Conservation (phyloP, 1,284 basidiomycete species). For the Ganoderma meredithae region DNA sequence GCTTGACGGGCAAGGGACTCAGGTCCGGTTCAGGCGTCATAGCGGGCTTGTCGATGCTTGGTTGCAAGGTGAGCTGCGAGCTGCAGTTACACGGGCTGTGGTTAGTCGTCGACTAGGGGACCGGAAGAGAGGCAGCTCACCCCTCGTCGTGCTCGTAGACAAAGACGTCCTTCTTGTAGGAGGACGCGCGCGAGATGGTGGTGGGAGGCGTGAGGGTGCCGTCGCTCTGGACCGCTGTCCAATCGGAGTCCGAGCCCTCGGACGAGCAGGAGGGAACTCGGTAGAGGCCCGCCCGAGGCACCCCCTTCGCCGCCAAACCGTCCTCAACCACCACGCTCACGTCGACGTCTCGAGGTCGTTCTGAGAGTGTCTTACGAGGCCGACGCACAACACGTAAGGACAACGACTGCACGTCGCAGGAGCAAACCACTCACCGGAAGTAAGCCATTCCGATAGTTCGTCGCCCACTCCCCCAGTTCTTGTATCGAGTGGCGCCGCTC, state of each 20-base stretch:
- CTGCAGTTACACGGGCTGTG: background rate
- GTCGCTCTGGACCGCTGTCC: conserved; percentile 1
- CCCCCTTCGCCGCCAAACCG: background rate
- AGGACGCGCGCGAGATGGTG: background rate
- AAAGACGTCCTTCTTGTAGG: background rate
- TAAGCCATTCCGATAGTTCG: background rate
- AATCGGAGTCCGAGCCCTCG: conserved; percentile 5
- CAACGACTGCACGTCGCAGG: background rate
- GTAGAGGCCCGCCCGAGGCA: background rate
- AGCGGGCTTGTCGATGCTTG: background rate
- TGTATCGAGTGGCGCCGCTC: conserved; percentile 2
- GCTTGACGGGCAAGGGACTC: background rate
- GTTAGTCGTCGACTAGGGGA: background rate
- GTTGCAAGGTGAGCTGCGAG: background rate
- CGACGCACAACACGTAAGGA: background rate
- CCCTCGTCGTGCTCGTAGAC: background rate
- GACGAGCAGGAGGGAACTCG: background rate
- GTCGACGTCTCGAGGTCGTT: background rate
- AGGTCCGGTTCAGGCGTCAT: background rate
- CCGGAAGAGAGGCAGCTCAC: background rate
- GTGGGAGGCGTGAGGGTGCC: background rate
- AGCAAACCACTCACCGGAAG: background rate
- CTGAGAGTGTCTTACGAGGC: background rate
- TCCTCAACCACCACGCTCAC: too few relatives aligned
- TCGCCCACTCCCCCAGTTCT: conserved; percentile 1